Base-by-base conservation (phyloP, 2,329 filamentous ascomycete genomes). In the Aspergillus sp. region DNA sequence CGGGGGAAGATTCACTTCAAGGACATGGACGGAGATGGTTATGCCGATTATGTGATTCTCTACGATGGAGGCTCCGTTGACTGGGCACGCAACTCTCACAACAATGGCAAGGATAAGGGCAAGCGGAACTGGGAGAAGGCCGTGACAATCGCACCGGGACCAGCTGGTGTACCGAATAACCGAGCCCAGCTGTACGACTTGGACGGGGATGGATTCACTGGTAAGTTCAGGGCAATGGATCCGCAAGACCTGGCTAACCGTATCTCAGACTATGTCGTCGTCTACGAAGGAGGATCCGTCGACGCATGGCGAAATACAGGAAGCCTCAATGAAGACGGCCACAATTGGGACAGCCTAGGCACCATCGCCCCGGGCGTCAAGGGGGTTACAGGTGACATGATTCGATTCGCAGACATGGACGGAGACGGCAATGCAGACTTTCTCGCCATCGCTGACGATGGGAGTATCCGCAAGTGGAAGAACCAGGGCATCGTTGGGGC, bases 1-100 rank as follows among this genome's bases (percentile, higher is more conserved):
- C 14, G 49, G 3, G 12, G 5, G 3, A 52, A 52, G 19, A 14
- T 52, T 15, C 49, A 27, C 33, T 52, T 52, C 49, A 12, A 31
- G 31, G 49, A 52, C 11, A 41, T 52, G 31, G 49, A 52, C 21
- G 49, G 49, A 4, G 49, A 52, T 52, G 49, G 49, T 9, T 41
- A 40, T 24, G 49, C 49, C n/a, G 49, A 52, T 17, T 52, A 52
- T 24, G 17, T 52, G 33, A 41, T 52, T 31, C 4, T 52, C 15
- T 43, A 52, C 14, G 49, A 52, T 3, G 49, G 49, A 3, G 49
- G 49, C 1, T 12, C 49, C 17, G 49, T 52, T 12, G 19, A 52
- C 11, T 33, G 24, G 11, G 27, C 24, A 8, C 35, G 49, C 14
- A 52, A 52, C 17, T 43, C 49, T 15, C 24, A 37, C 14, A 52